Percentiles rank a stretch among this genome's conserved stretches.
Conservation (phyloP, 1,284 basidiomycete species). For the Boletellus deceptivus region DNA sequence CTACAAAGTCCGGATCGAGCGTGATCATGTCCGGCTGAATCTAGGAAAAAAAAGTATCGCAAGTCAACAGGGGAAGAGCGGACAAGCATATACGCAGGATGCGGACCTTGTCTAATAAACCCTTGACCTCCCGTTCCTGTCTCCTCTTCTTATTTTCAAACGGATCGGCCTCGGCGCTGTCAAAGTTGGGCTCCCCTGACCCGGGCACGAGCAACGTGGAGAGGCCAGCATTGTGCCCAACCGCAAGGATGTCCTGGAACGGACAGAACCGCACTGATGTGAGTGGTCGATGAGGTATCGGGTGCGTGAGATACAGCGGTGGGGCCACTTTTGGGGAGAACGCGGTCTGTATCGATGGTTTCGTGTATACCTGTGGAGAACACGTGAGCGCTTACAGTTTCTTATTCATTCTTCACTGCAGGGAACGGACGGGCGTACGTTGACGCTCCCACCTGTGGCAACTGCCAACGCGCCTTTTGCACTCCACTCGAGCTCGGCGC, state of each 20-base stretch:
- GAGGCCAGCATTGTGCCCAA: slow-evolving; percentile 74
- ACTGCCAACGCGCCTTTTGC: slow-evolving; percentile 84
- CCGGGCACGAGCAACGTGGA: slow-evolving; percentile 90
- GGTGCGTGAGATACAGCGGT: slow-evolving; percentile 83
- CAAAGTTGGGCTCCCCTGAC: slow-evolving; percentile 92
- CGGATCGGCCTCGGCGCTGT: slow-evolving; percentile 91
- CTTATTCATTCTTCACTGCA: too few relatives aligned
- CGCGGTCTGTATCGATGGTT: slow-evolving; percentile 61
- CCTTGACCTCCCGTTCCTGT: slow-evolving; percentile 89
- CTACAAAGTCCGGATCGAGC: slow-evolving; percentile 83
- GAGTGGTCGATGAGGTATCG: slow-evolving; percentile 68
- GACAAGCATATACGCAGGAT: background rate
- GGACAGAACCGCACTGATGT: slow-evolving; percentile 80
- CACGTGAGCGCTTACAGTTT: background rate
- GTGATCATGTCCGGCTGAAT: slow-evolving; percentile 94
- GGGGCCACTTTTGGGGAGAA: slow-evolving; percentile 56
- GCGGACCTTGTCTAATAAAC: slow-evolving; percentile 83
- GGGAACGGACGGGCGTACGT: slow-evolving; percentile 47
- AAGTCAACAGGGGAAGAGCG: slow-evolving; percentile 1
- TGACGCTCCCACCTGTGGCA: slow-evolving; percentile 77
- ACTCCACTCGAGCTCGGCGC: slow-evolving; percentile 72
- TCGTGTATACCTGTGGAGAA: slow-evolving; percentile 56
- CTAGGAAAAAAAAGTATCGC: slow-evolving; percentile 35
- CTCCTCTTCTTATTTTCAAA: slow-evolving; percentile 85
- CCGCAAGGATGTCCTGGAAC: slow-evolving; percentile 88